A percentile compares a stretch with the other conserved stretches of the same genome.
Evolutionary conservation across 345 rosid species (phyloP).

Genomic region (Salix viminalis): DNA sequence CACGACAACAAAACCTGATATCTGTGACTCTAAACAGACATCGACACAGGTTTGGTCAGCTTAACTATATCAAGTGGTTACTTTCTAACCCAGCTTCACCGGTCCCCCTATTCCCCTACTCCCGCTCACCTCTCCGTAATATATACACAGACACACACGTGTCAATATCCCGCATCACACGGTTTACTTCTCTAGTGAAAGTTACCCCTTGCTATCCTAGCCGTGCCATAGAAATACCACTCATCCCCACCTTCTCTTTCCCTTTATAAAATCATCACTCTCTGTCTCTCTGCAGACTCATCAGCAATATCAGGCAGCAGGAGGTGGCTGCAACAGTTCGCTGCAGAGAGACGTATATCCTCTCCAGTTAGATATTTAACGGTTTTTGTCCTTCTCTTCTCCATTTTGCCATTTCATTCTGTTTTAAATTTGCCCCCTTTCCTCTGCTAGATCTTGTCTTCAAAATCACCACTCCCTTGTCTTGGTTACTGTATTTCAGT

Average conservation of each 20-base stretch:
- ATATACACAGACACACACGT: not conserved
- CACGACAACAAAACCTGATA: not conserved
- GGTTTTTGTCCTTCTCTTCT: conserved; percentile 1
- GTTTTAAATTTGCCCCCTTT: not conserved
- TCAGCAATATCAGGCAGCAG: not conserved
- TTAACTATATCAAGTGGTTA: not conserved
- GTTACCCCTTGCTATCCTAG: not conserved
- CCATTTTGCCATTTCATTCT: not conserved
- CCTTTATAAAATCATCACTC: not conserved
- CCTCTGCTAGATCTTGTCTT: not conserved
- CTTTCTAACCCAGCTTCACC: not conserved
- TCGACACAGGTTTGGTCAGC: not conserved
- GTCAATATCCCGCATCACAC: not conserved
- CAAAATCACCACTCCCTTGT: not conserved
- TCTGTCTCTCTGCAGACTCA: not conserved
- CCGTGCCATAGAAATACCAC: not conserved
- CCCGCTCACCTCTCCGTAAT: not conserved
- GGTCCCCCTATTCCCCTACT: not conserved
- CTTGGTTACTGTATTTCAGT: not conserved
- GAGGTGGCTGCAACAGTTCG: not conserved
- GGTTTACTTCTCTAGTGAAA: not conserved
- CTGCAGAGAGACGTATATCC: not conserved
- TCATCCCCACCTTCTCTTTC: not conserved
- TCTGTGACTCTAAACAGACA: not conserved
- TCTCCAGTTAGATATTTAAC: conserved; percentile 16